Base-by-base conservation (phyloP, 2,329 filamentous ascomycete genomes). In the Parafenestella ontariensis region DNA sequence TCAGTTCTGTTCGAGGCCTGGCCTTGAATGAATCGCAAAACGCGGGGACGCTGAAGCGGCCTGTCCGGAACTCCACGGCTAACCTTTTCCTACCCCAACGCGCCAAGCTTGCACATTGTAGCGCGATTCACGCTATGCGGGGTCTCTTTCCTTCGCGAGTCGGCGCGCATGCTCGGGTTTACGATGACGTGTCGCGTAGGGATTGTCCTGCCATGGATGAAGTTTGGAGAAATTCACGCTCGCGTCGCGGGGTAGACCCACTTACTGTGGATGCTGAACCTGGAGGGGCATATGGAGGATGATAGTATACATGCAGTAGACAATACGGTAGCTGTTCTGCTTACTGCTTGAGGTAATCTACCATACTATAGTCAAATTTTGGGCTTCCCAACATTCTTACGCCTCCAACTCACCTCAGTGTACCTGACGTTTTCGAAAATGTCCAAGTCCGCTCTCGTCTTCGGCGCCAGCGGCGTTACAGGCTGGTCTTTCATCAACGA, bases 401-500 rank as follows among this genome's bases (percentile, higher is more conserved):
- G 3, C n/a, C 34, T n/a, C n/a, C 21, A 15, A 40, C 1, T 23
- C 20, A 24, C 7, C 20, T 6, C 5, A 23, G 3, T 15, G n/a
- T n/a, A n/a, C n/a, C n/a, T n/a, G n/a, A 15, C 11, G 24, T 24
- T n/a, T 11, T 23, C 21, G 21, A 24, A n/a, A 15, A 70, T 71
- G 68, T 69, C 65, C 3, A 71, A 75, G 52, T 71, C 77, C 36
- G 77, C 77, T 2, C 69, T 79, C 8, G 71, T 80, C 17, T 78
- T 78, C 42, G 78, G 78, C 28, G 74, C 73, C 40, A 76, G 74
- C 9, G 77, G 78, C 8, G 76, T 81, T 33, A 73, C 69, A 43
- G 78, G 77, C 39, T 81, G 77, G 78, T 73, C 77, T 6, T 69
- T 79, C 31, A 69, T 77, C 17, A 77, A 80, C 49, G 70, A 77